Conservation (phyloP, 345 rosid genomes). For the Lumnitzera littorea region DNA sequence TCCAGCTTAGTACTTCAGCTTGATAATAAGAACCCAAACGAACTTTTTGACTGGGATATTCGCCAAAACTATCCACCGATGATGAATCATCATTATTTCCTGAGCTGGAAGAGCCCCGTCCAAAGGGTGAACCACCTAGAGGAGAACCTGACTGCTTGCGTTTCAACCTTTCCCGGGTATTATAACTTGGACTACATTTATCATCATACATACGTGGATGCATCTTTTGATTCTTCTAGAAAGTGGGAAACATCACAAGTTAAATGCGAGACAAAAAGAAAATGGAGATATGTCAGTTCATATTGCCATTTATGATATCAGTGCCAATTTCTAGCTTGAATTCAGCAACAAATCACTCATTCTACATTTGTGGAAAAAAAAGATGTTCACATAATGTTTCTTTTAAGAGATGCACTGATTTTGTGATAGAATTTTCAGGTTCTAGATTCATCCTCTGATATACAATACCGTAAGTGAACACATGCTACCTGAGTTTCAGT, state of each 20-base stretch:
- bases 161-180: constrained; percentile 59
- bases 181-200: constrained; percentile 51
- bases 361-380: too few species aligned
- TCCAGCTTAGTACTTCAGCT: constrained; percentile 73
- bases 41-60: constrained; percentile 24
- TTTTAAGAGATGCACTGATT: too few species aligned
- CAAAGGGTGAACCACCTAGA: constrained; percentile 15
- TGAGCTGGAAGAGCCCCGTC: constrained; percentile 19
- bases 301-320: background rate
- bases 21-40: constrained; percentile 61
- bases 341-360: too few species aligned
- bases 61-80: constrained; percentile 25
- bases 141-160: constrained; percentile 16
- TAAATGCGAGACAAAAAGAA: constrained; percentile 2
- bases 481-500: too few species aligned
- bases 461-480: too few species aligned
- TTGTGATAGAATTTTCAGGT: too few species aligned
- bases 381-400: too few species aligned
- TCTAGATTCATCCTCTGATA: too few species aligned
- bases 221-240: constrained; percentile 67
- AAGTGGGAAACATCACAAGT: constrained; percentile 6
- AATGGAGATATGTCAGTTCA: background rate
- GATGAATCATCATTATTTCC: constrained; percentile 15
- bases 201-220: constrained; percentile 77
- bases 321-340: too few species aligned